Evolutionary conservation across 1,284 basidiomycete genomes (phyloP).

Genomic region (Coniferiporia sulphurascens): DNA sequence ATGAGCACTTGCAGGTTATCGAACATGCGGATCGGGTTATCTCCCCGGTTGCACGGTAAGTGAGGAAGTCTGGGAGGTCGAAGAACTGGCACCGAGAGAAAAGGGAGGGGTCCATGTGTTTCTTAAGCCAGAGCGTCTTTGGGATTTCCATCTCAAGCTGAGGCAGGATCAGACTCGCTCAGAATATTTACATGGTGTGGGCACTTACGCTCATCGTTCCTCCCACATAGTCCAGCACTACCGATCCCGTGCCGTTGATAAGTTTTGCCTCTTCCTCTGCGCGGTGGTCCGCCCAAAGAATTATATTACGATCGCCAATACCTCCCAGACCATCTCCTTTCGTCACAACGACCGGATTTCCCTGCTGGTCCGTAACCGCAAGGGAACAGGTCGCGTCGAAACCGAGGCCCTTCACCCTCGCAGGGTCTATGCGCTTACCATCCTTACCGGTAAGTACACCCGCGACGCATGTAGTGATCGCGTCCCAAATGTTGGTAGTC

Average conservation of each 20-base stretch:
- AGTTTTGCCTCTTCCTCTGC: conserved; percentile 87
- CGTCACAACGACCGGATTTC: conserved; percentile 78
- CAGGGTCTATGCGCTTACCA: conserved; percentile 30
- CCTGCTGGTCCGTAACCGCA: conserved; percentile 76
- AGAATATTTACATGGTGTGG: neutral
- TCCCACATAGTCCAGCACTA: conserved; percentile 92
- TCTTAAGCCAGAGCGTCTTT: conserved; percentile 95
- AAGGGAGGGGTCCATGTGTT: conserved; percentile 70
- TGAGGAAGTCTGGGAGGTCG: conserved; percentile 95
- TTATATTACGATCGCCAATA: conserved; percentile 74
- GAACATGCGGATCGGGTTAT: conserved; percentile 88
- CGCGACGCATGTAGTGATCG: conserved; percentile 68
- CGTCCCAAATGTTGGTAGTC: conserved; percentile 82
- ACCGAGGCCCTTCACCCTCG: conserved; percentile 81
- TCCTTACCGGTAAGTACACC: conserved; percentile 60
- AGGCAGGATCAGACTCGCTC: neutral
- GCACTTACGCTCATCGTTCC: conserved; percentile 87
- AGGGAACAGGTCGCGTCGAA: conserved; percentile 98
- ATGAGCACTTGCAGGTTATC: conserved; percentile 95
- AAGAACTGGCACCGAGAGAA: conserved; percentile 91
- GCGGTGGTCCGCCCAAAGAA: conserved; percentile 94
- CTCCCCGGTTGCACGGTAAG: conserved; percentile 81
- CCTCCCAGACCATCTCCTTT: conserved; percentile 61
- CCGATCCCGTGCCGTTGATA: conserved; percentile 83
- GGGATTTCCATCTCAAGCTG: conserved; percentile 97